phyloP scores from a whole-genome alignment of 805 yeast genomes.

The Pichia gijzeniarum region DNA sequence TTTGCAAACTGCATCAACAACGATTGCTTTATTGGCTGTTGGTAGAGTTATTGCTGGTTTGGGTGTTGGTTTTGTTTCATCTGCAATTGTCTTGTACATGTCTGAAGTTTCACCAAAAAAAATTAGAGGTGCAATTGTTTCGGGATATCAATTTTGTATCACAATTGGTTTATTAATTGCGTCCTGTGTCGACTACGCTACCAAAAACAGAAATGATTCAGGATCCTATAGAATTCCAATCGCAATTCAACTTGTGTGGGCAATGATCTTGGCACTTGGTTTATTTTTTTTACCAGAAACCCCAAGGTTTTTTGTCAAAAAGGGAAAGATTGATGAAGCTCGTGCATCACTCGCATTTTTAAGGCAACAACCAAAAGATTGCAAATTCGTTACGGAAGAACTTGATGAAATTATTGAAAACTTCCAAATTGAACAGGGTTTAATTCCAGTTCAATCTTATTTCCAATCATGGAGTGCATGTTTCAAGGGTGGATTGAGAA shows the following conservation, averaged over 20 bases:
- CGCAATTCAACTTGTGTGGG: slow-evolving; percentile 66
- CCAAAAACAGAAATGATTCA: slow-evolving; percentile 43
- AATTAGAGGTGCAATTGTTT: slow-evolving; percentile 72
- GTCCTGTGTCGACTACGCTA: slow-evolving; percentile 63
- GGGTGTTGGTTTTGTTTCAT: slow-evolving; percentile 72
- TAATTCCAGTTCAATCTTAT: slow-evolving; percentile 32
- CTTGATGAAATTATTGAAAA: slow-evolving; percentile 46
- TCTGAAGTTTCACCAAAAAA: slow-evolving; percentile 75
- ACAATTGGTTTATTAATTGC: slow-evolving; percentile 72
- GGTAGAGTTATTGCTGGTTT: slow-evolving; percentile 70
- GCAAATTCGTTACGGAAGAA: slow-evolving; percentile 41
- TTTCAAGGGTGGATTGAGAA: slow-evolving; percentile 35
- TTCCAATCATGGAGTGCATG: slow-evolving; percentile 37
- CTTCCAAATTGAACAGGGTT: slow-evolving; percentile 38
- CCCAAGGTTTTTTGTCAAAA: slow-evolving; percentile 63
- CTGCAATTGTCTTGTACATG: slow-evolving; percentile 70
- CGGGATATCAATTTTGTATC: slow-evolving; percentile 57
- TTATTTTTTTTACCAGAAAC: slow-evolving; percentile 65
- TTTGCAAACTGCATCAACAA: slow-evolving; percentile 40
- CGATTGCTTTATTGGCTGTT: slow-evolving; percentile 45
- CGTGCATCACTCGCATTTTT: slow-evolving; percentile 46
- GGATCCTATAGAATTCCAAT: slow-evolving; percentile 71
- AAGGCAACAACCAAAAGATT: slow-evolving; percentile 42
- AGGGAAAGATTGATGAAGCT: slow-evolving; percentile 51
- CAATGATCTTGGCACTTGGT: slow-evolving; percentile 51